phyloP scores from a whole-genome alignment of 176 grass and related monocot species.

The Triticum urartu region DNA sequence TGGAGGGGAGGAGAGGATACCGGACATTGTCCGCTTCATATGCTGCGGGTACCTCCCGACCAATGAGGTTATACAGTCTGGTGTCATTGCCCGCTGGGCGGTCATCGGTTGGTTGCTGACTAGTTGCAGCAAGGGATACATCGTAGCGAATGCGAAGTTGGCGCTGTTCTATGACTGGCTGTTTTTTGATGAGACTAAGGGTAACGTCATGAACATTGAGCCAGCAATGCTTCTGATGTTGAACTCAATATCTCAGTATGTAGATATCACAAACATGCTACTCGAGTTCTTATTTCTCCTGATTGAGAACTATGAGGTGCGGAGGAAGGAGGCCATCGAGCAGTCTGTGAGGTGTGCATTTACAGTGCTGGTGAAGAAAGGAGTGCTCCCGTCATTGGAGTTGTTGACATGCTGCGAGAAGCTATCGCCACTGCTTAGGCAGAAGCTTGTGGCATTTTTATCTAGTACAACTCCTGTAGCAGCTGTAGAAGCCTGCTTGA shows the following conservation, averaged over 20 bases:
- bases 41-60: slow-evolving; percentile 64
- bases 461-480: slow-evolving; percentile 15
- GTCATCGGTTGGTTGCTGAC: slow-evolving; percentile 85
- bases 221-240: slow-evolving; percentile 92
- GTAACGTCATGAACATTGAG: slow-evolving; percentile 83
- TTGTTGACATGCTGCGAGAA: slow-evolving; percentile 55
- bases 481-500: slow-evolving; percentile 23
- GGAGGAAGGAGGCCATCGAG: slow-evolving; percentile 52
- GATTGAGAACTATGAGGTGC: slow-evolving; percentile 81
- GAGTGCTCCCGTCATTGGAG: slow-evolving; percentile 64
- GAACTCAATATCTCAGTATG: slow-evolving; percentile 77
- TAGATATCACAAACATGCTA: slow-evolving; percentile 71
- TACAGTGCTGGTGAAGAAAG: slow-evolving; percentile 51
- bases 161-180: slow-evolving; percentile 89
- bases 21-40: slow-evolving; percentile 77
- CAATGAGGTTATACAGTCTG: slow-evolving; percentile 66
- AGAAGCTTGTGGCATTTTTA: slow-evolving; percentile 56
- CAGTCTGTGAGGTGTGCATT: slow-evolving; percentile 47
- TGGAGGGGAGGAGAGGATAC: slow-evolving; percentile 67
- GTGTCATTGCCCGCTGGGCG: slow-evolving; percentile 75
- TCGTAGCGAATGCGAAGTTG: slow-evolving; percentile 76
- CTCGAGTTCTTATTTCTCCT: slow-evolving; percentile 93
- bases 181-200: slow-evolving; percentile 58
- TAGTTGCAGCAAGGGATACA: slow-evolving; percentile 54
- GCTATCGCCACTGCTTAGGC: slow-evolving; percentile 63